Percentiles rank a stretch among this genome's conserved stretches.
Conservation (phyloP, 1,284 basidiomycete genomes). For the Cryptococcus hybrid region DNA sequence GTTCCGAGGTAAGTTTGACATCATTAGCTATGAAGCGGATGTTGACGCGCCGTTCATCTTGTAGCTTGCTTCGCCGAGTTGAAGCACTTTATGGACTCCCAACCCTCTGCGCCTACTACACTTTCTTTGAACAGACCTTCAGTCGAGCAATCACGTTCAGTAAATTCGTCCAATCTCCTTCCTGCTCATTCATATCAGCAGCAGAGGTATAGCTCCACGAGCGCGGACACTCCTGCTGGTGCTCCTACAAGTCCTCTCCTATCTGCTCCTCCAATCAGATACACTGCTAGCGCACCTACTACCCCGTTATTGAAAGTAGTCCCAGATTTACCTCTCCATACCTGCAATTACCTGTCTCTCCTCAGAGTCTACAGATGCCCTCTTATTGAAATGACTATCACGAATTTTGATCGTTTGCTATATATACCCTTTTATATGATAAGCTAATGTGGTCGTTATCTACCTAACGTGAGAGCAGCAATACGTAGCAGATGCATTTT, state of each 20-base stretch:
- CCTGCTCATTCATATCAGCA: conserved; percentile 1
- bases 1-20: conserved; percentile 35
- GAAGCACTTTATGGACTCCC: conserved; percentile 20
- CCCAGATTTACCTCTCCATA: conserved; percentile 19
- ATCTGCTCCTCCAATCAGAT: conserved; percentile 24
- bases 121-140: background rate
- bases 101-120: conserved; percentile 7
- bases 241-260: conserved; percentile 7
- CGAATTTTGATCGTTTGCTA: too few relatives aligned
- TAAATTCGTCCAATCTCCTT: background rate
- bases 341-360: background rate
- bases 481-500: too few relatives aligned
- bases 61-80: conserved; percentile 22
- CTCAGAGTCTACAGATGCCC: background rate
- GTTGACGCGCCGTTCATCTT: background rate
- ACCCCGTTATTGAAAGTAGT: conserved; percentile 21
- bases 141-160: conserved; percentile 1
- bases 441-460: too few relatives aligned
- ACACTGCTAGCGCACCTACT: conserved; percentile 24
- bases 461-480: too few relatives aligned
- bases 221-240: background rate
- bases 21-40: background rate
- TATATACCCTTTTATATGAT: too few relatives aligned
- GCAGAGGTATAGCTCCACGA: background rate
- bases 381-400: too few relatives aligned